Evolutionary conservation across 306 rosid species (phyloP).

Genomic region (Prosopis cineraria): DNA sequence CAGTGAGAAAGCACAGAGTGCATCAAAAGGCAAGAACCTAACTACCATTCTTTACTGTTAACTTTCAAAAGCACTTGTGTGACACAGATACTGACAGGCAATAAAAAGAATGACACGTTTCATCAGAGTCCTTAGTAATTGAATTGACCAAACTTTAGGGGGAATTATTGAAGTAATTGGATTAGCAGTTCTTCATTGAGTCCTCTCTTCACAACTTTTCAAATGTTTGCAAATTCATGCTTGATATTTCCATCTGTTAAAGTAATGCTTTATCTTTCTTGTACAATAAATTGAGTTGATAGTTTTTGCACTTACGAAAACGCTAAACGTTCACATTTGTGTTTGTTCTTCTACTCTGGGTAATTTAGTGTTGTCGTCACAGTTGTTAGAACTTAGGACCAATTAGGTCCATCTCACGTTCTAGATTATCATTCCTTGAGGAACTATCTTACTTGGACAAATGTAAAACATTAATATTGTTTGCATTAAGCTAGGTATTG

Average conservation of each 20-base stretch:
- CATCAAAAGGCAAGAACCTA: constrained; percentile 6
- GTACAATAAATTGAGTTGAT: constrained; percentile 7
- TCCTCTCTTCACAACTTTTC: not conserved
- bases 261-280: constrained; percentile 8
- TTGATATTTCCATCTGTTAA: constrained; percentile 7
- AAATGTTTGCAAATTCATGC: not conserved
- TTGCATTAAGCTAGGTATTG: constrained; percentile 25
- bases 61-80: constrained; percentile 23
- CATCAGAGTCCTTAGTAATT: not conserved
- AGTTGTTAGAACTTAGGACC: constrained; percentile 11
- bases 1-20: not conserved
- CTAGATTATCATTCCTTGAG: constrained; percentile 2
- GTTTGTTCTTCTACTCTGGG: constrained; percentile 21
- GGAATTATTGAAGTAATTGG: constrained; percentile 9
- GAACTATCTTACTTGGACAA: not conserved
- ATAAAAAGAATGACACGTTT: not conserved
- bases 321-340: constrained; percentile 1
- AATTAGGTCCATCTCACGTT: constrained; percentile 14
- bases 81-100: not conserved
- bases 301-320: constrained; percentile 8
- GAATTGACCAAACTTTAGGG: not conserved
- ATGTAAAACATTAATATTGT: constrained; percentile 22
- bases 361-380: not conserved
- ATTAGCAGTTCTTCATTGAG: constrained; percentile 7
- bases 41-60: not conserved